phyloP scores from a whole-genome alignment of 768 basidiomycete genomes.

The Rhizopogon roseolus region DNA sequence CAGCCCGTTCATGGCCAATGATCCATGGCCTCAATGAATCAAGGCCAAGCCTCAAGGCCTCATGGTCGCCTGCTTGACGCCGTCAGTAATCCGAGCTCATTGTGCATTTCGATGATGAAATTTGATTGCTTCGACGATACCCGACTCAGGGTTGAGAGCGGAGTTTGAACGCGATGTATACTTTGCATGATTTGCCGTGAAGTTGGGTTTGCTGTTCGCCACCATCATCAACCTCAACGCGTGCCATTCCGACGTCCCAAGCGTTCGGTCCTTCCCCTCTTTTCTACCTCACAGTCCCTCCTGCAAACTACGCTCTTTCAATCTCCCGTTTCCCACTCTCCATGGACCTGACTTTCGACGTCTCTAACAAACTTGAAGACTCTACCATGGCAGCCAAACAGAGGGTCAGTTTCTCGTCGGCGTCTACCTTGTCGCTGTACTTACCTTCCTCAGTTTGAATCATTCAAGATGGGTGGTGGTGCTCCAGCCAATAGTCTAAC shows the following conservation, averaged over 20 bases:
- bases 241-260: constrained; percentile 12
- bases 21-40: too few relatives aligned
- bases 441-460: constrained; percentile 51
- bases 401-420: constrained; percentile 28
- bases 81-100: too few relatives aligned
- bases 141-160: constrained; percentile 7
- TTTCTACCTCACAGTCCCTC: constrained; percentile 30
- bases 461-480: constrained; percentile 60
- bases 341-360: constrained; percentile 36
- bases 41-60: background rate
- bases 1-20: too few relatives aligned
- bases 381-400: constrained; percentile 33
- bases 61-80: background rate
- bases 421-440: background rate
- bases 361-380: constrained; percentile 22
- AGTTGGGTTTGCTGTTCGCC: constrained; percentile 21
- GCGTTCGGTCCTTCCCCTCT: constrained; percentile 31
- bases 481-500: constrained; percentile 33
- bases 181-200: constrained; percentile 3
- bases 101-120: too few relatives aligned
- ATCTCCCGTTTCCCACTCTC: constrained; percentile 11
- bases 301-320: constrained; percentile 31
- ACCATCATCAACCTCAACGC: constrained; percentile 15
- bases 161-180: constrained; percentile 19
- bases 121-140: too few relatives aligned